Conservation (phyloP, 2,329 filamentous ascomycete species). For the Cladosporium cucumerinum region DNA sequence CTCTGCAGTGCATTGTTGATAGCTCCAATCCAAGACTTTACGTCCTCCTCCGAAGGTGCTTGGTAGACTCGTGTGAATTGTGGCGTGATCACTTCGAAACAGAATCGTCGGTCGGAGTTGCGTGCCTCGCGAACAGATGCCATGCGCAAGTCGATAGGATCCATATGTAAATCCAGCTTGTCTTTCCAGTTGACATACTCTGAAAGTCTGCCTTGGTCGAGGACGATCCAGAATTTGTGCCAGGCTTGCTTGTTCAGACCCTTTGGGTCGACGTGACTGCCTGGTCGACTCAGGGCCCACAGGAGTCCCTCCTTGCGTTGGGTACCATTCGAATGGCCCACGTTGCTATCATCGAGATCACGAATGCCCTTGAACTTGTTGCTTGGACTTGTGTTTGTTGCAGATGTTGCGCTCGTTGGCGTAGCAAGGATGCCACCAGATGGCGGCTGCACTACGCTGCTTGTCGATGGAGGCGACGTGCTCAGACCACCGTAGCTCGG, state of each 20-base stretch:
- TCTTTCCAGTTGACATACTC: slow-evolving; percentile 99
- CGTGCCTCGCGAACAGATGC: slow-evolving; percentile 94
- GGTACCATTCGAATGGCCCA: slow-evolving; percentile 57
- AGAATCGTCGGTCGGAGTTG: slow-evolving; percentile 91
- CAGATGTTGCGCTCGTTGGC: slow-evolving; percentile 18
- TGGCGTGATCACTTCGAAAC: slow-evolving; percentile 97
- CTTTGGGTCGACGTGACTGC: slow-evolving; percentile 91
- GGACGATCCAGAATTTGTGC: slow-evolving; percentile 99
- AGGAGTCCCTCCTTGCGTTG: slow-evolving; percentile 90
- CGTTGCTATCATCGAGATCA: slow-evolving; percentile 70
- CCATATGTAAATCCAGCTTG: slow-evolving; percentile 92
- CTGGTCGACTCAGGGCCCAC: slow-evolving; percentile 90
- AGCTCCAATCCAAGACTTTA: slow-evolving; percentile 92
- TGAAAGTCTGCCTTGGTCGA: slow-evolving; percentile 93
- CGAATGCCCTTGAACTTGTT: slow-evolving; percentile 84
- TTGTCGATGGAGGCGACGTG: slow-evolving; percentile 28
- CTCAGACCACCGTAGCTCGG: slow-evolving; percentile 23
- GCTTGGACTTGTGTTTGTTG: slow-evolving; percentile 31
- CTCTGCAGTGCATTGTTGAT: slow-evolving; percentile 98
- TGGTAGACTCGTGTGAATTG: slow-evolving; percentile 96
- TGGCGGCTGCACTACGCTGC: slow-evolving; percentile 25
- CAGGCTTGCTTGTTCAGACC: slow-evolving; percentile 95
- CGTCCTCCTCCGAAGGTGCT: slow-evolving; percentile 95
- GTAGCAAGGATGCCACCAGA: slow-evolving; percentile 25
- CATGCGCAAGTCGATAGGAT: slow-evolving; percentile 94